These are phyloP conservation scores for Penicillium diatomitis DNA, from an alignment of 495 filamentous ascomycete genomes.

Conservation along the genomic window DNA sequence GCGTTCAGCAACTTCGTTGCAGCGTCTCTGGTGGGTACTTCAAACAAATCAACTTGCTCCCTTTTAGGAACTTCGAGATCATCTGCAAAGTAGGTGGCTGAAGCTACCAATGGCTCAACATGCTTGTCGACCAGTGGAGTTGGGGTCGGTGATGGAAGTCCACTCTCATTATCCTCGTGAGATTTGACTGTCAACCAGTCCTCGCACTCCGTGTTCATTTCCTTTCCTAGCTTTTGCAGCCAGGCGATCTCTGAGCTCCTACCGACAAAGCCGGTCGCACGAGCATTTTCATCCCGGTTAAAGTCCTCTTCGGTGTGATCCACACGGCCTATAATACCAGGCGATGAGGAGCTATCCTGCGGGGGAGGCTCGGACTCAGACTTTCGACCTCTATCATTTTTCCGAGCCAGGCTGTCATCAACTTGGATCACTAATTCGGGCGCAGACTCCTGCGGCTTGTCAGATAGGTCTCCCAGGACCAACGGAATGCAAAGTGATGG, in stretches of 20 bases:
- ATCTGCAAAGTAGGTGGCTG: constrained; percentile 41
- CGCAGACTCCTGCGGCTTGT: constrained; percentile 18
- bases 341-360: constrained; percentile 17
- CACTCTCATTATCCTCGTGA: constrained; percentile 13
- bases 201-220: constrained; percentile 25
- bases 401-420: constrained; percentile 3
- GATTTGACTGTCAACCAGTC: constrained; percentile 9
- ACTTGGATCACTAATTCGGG: constrained; percentile 12
- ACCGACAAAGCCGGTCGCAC: constrained; percentile 48
- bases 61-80: constrained; percentile 38
- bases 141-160: constrained; percentile 19
- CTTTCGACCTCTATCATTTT: constrained; percentile 8
- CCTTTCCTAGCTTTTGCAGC: constrained; percentile 40
- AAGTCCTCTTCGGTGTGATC: constrained; percentile 53
- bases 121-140: constrained; percentile 19
- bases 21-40: constrained; percentile 39
- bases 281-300: constrained; percentile 38
- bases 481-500: background rate
- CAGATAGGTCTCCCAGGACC: constrained; percentile 3
- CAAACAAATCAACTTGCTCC: constrained; percentile 37
- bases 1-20: constrained; percentile 47
- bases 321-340: constrained; percentile 40
- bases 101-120: constrained; percentile 21
- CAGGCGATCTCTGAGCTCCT: constrained; percentile 53
- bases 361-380: constrained; percentile 13